Base-by-base conservation (phyloP, 495 filamentous ascomycete species). In the Penicillium ucsense region DNA sequence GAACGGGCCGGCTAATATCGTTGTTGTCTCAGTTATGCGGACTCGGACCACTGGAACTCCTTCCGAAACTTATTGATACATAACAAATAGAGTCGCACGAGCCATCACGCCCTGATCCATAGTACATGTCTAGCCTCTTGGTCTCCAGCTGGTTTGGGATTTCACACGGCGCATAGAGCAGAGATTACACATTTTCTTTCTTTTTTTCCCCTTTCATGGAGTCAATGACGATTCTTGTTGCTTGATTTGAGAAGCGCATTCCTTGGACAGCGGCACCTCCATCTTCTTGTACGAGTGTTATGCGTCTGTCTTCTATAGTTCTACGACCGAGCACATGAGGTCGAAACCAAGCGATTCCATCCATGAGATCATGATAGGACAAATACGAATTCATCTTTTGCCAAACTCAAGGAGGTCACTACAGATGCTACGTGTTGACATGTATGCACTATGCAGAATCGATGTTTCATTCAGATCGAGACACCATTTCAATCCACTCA, bases 1-100 rank as follows among this genome's bases (percentile, higher is more conserved):
- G 41, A 43, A 20, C 41, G 34, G 7, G 12, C 34, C 31, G 31
- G 31, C 41, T 43, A 43, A 43, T 20, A 4, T 32, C 27, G 4
- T 27, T 28, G 6, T 4, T 9, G 20, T 20, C 39, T 35, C 46
- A 85, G 81, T 54, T 85, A 85, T 48, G 63, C 73, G 34, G 75
- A 94, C 53, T 81, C 84, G 27, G 86, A 95, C 50, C 74, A 84
- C 47, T 95, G 89, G 89, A 84, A 90, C 54, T 82, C 78, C 35
- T 70, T 92, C 60, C 71, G 82, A 56, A 94, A 77, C 47, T 83
- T 94, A 50, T 53, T 92, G 12, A 77, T 86, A 65, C 83, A 91
- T 66, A 94, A 94, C 63, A 89, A 89, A 77, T 95, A 73, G 62
- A 54, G 41, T 33, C 6, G n/a, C 28, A 44, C 20, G 20, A 20